Evolutionary conservation across 164 flowering plant species (phyloP).

Genomic region (Dillenia turbinata): DNA sequence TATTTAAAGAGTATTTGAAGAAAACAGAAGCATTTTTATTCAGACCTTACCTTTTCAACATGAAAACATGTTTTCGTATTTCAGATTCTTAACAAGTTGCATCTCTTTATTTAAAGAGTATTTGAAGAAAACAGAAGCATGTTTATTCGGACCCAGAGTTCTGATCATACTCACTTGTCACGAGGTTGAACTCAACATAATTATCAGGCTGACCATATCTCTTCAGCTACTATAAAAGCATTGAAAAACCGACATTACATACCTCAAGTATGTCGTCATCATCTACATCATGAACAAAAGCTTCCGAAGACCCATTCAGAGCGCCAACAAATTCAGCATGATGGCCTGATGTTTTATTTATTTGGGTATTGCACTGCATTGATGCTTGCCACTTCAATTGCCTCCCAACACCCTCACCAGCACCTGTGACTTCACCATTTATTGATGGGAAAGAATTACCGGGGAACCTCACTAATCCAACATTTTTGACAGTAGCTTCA

Average conservation of each 20-base stretch:
- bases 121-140: too few relatives aligned
- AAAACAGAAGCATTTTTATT: too few relatives aligned
- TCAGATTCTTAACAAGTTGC: too few relatives aligned
- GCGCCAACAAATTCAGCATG: slow-evolving; percentile 12
- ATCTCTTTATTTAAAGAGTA: too few relatives aligned
- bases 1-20: too few relatives aligned
- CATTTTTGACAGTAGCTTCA: slow-evolving; percentile 13
- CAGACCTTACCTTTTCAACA: too few relatives aligned
- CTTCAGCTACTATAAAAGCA: not conserved
- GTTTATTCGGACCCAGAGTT: too few relatives aligned
- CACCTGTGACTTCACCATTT: slow-evolving; percentile 16
- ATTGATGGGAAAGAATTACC: slow-evolving; percentile 13
- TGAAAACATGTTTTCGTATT: too few relatives aligned
- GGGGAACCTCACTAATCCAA: slow-evolving; percentile 18
- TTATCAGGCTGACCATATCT: not conserved
- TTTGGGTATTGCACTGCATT: slow-evolving; percentile 12
- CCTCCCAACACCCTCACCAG: slow-evolving; percentile 11
- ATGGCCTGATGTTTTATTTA: slow-evolving; percentile 18
- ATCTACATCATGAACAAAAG: slow-evolving; percentile 34
- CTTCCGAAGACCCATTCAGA: slow-evolving; percentile 13
- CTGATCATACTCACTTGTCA: too few relatives aligned
- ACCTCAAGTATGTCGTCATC: slow-evolving; percentile 93
- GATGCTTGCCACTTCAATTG: slow-evolving; percentile 18
- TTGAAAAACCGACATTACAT: slow-evolving; percentile 3
- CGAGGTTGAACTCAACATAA: too few relatives aligned